Evolutionary conservation across 2,329 filamentous ascomycete species (phyloP).

Genomic region (Fusarium oxysporum): DNA sequence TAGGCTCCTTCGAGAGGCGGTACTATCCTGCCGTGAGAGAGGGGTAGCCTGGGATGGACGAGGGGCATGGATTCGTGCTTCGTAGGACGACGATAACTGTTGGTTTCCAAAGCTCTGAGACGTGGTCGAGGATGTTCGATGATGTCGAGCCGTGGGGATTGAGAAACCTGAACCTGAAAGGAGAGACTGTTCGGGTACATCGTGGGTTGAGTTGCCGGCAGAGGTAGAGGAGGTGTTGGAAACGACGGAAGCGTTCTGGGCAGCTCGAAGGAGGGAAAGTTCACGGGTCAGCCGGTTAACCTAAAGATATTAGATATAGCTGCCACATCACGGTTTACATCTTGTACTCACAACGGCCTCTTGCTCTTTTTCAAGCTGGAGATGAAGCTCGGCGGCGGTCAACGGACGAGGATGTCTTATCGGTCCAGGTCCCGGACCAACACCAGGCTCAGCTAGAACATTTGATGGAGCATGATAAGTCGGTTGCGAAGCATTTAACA

Average conservation of each 20-base stretch:
- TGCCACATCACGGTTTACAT: accelerated
- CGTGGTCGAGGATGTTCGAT: constrained; percentile 69
- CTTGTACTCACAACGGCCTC: constrained; percentile 80
- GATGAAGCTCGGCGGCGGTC: constrained; percentile 88
- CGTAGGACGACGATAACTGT: constrained; percentile 52
- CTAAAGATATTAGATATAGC: constrained; percentile 56
- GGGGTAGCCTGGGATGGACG: constrained; percentile 59
- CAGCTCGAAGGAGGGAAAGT: constrained; percentile 81
- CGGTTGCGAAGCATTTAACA: constrained; percentile 48
- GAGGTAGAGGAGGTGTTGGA: constrained; percentile 74
- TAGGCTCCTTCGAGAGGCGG: constrained; percentile 64
- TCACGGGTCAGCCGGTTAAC: constrained; percentile 94
- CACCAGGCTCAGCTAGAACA: constrained; percentile 52
- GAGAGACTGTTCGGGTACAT: constrained; percentile 63
- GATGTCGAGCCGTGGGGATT: constrained; percentile 66
- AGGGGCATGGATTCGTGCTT: constrained; percentile 57
- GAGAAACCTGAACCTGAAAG: constrained; percentile 69
- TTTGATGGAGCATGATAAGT: constrained; percentile 25
- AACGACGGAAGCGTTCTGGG: constrained; percentile 73
- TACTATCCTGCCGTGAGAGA: constrained; percentile 67
- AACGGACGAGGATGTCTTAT: constrained; percentile 87
- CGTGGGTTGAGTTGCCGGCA: constrained; percentile 63
- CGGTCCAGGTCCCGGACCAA: constrained; percentile 73
- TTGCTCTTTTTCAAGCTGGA: constrained; percentile 93
- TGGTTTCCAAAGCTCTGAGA: constrained; percentile 62